Evolutionary conservation across 192 early-diverging fungal species (phyloP), one percentile per base, ranked within the genome.

Genomic region (Backusella macrospora): DNA sequence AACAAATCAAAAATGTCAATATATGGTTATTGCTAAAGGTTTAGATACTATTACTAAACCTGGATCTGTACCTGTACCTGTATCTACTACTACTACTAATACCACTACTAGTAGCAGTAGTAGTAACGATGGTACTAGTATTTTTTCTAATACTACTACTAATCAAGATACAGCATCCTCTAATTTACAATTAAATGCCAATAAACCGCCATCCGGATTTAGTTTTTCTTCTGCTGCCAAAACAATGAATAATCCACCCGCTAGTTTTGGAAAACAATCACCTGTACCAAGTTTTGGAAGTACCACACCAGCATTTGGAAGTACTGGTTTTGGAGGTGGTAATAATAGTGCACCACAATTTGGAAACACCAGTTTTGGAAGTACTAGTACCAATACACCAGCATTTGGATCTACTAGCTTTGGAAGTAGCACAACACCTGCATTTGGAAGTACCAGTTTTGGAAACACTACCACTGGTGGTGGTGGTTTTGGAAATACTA

Each of bases 11-110:
- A 55, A 59, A 9, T 90, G 81, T 75, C 21, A 23, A 14, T 76
- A 75, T n/a, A 90, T 91, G 86, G 73, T 85, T 1, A 45, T 76
- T 16, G 34, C 74, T n/a, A 59, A 67, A 68, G 59, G 45, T 52
- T 13, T 80, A 5, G 5, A 26, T 34, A 14, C 43, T 15, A 29
- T 68, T 12, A 38, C 65, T 18, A 40, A 66, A 12, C 65, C 65
- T 21, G 18, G n/a, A n/a, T n/a, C n/a, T n/a, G n/a, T n/a, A n/a
- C n/a, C n/a, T n/a, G n/a, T n/a, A n/a, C n/a, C n/a, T n/a, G n/a
- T n/a, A n/a, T n/a, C n/a, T n/a, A n/a, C n/a, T 34, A 34, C 29
- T 52, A n/a, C 49, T 18, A 34, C 42, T 43, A 43, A 29, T 62
- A 9, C 55, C 55, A 59, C 55, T 23, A 59, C 18, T 59, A 12